Conservation (phyloP, 2,329 filamentous ascomycete species). For the Colletotrichum falcatum region DNA sequence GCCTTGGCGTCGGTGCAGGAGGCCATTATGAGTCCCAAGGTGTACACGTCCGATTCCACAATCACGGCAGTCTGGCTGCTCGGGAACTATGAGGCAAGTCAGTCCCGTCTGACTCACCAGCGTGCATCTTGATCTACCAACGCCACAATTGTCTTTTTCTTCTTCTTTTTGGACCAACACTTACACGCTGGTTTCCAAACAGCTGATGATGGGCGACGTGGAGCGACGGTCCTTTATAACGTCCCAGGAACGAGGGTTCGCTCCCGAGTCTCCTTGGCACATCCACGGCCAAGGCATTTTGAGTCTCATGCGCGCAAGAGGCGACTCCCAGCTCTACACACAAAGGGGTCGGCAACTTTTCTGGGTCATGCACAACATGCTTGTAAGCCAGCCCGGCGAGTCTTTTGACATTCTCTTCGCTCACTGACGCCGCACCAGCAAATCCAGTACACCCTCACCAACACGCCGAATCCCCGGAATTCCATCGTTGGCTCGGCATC, state of each 20-base stretch:
- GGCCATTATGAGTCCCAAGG: slow-evolving; percentile 49
- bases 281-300: slow-evolving; percentile 52
- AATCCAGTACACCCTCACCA: slow-evolving; percentile 51
- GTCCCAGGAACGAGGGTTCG: neutral
- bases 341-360: slow-evolving; percentile 49
- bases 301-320: slow-evolving; percentile 53
- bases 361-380: slow-evolving; percentile 54
- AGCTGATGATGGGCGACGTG: slow-evolving; percentile 55
- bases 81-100: slow-evolving; percentile 53
- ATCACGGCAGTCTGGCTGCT: slow-evolving; percentile 56
- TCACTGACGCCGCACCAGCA: slow-evolving; percentile 46
- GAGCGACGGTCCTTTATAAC: slow-evolving; percentile 27
- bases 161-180: neutral
- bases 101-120: neutral
- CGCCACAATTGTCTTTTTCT: neutral
- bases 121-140: too few relatives aligned
- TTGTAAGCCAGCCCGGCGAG: slow-evolving; percentile 47
- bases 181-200: neutral
- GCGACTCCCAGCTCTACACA: slow-evolving; percentile 44
- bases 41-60: slow-evolving; percentile 49
- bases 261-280: slow-evolving; percentile 47
- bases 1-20: slow-evolving; percentile 53
- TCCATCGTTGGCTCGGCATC: slow-evolving; percentile 50
- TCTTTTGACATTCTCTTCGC: neutral
- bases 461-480: slow-evolving; percentile 50